These are phyloP conservation scores for Sugiyamaella xylanicola DNA, from an alignment of 1,139 yeast species.

Conservation along the genomic window DNA sequence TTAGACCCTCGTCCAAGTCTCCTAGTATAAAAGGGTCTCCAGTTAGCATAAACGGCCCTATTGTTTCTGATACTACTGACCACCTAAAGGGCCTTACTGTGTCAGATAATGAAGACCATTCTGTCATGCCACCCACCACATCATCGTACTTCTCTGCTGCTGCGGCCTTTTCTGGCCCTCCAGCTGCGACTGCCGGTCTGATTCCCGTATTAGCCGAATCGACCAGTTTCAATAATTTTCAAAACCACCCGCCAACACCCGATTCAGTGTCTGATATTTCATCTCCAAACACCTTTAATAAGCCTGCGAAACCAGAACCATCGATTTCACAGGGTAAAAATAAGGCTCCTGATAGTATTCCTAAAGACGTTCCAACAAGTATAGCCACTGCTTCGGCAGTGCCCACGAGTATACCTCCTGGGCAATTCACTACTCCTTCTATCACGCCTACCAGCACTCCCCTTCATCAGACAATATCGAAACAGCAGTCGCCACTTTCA, in stretches of 20 bases:
- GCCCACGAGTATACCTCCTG: neutral
- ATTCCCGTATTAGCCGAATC: neutral
- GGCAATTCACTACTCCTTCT: neutral
- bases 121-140: neutral
- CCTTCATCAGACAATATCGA: neutral
- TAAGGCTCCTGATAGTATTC: neutral
- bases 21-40: conserved; percentile 3
- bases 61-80: neutral
- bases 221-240: neutral
- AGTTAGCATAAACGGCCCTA: neutral
- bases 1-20: neutral
- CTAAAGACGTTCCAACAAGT: neutral
- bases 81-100: neutral
- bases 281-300: neutral
- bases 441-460: neutral
- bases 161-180: neutral
- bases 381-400: neutral
- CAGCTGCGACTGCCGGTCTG: neutral
- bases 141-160: conserved; percentile 1
- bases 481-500: neutral
- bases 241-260: conserved; percentile 13
- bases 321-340: neutral
- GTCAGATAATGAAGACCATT: neutral
- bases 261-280: conserved; percentile 3
- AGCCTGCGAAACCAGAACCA: neutral